Conservation (phyloP, 768 basidiomycete genomes). For the Dictyophora rubrovolvata region DNA sequence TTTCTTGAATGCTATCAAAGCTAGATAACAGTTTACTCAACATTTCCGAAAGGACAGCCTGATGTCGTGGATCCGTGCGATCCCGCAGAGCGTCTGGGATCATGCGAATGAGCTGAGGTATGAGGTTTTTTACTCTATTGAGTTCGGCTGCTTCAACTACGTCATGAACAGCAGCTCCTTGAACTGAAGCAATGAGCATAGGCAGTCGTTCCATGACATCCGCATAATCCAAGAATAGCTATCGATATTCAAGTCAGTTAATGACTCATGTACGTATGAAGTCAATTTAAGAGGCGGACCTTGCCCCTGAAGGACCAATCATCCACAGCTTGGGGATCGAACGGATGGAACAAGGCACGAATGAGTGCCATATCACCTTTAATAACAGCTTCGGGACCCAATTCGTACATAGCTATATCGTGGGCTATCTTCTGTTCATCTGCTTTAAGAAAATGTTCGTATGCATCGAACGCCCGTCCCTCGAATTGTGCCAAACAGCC, state of each 20-base stretch:
- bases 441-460: constrained; percentile 64
- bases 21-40: constrained; percentile 47
- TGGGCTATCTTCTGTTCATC: constrained; percentile 67
- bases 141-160: constrained; percentile 40
- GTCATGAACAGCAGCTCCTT: constrained; percentile 34
- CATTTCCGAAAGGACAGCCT: constrained; percentile 66
- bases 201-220: constrained; percentile 53
- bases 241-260: neutral
- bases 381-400: constrained; percentile 82
- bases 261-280: constrained; percentile 8
- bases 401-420: constrained; percentile 70
- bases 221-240: constrained; percentile 69
- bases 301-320: constrained; percentile 82
- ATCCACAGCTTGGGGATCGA: constrained; percentile 49
- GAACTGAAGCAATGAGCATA: constrained; percentile 36
- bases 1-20: constrained; percentile 50
- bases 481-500: constrained; percentile 51
- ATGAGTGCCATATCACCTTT: constrained; percentile 55
- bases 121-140: constrained; percentile 46
- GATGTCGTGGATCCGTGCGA: constrained; percentile 50
- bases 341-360: constrained; percentile 53
- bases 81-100: constrained; percentile 61
- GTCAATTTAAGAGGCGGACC: constrained; percentile 29
- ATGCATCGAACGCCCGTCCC: constrained; percentile 62
- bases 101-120: constrained; percentile 56